phyloP scores from a whole-genome alignment of 1,284 basidiomycete genomes.

The Coniferiporia weirii region DNA sequence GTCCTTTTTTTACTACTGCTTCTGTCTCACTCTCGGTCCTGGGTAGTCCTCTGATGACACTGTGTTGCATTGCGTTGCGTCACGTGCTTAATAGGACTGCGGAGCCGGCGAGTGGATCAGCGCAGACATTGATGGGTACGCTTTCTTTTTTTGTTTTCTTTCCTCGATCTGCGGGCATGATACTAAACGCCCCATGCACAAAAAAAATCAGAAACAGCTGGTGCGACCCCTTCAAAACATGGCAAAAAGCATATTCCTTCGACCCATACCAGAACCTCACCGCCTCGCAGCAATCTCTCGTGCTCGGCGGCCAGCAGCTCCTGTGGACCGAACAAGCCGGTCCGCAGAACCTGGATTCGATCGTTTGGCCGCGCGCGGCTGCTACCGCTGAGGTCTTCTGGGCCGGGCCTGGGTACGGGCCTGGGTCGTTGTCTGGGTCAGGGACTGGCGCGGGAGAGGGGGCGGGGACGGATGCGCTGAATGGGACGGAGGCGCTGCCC shows the following conservation, averaged over 20 bases:
- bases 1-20: too few relatives aligned
- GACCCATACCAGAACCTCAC: conserved; percentile 62
- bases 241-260: conserved; percentile 71
- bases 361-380: conserved; percentile 78
- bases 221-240: conserved; percentile 77
- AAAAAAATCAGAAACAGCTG: conserved; percentile 34
- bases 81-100: conserved; percentile 46
- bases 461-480: conserved; percentile 31
- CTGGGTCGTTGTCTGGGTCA: too few relatives aligned
- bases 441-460: too few relatives aligned
- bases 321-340: conserved; percentile 79
- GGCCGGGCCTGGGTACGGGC: conserved; percentile 32
- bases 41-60: too few relatives aligned
- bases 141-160: too few relatives aligned
- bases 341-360: conserved; percentile 63
- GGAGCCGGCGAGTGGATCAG: conserved; percentile 79
- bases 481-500: conserved; percentile 58
- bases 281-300: conserved; percentile 40
- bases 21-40: too few relatives aligned
- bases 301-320: conserved; percentile 70
- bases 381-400: conserved; percentile 82
- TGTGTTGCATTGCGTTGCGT: too few relatives aligned
- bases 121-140: conserved; percentile 32
- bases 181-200: too few relatives aligned
- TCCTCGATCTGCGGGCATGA: too few relatives aligned